Evolutionary conservation across 1,139 yeast genomes (phyloP).

Genomic region (Saccharomycopsis phalli): DNA sequence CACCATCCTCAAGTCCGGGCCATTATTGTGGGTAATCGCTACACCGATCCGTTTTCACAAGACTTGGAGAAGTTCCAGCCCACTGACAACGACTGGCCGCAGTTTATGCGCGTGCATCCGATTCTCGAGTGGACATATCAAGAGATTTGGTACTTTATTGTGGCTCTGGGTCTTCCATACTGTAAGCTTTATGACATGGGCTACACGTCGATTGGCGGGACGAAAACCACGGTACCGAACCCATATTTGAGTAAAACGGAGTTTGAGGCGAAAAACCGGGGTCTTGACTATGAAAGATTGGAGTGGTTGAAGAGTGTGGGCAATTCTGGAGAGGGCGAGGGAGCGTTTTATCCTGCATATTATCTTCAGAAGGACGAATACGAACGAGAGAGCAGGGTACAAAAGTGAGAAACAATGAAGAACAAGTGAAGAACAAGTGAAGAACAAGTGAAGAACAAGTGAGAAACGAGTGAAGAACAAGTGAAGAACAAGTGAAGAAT

Average conservation of each 20-base stretch:
- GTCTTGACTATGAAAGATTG: slow-evolving; percentile 29
- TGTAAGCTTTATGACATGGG: slow-evolving; percentile 69
- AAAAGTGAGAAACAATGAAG: background rate
- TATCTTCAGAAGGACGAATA: slow-evolving; percentile 43
- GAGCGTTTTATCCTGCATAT: slow-evolving; percentile 42
- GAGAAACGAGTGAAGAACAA: background rate
- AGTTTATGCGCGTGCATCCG: slow-evolving; percentile 69
- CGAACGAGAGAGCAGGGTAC: slow-evolving; percentile 31
- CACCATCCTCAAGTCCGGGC: slow-evolving; percentile 44
- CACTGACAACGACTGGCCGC: slow-evolving; percentile 89
- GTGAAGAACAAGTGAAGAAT: too few species aligned
- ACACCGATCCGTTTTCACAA: slow-evolving; percentile 70
- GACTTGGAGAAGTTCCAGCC: slow-evolving; percentile 44
- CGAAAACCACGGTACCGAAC: slow-evolving; percentile 54
- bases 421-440: background rate
- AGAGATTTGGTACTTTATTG: slow-evolving; percentile 65
- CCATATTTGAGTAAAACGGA: slow-evolving; percentile 40
- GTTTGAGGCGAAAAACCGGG: slow-evolving; percentile 21
- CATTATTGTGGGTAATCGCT: slow-evolving; percentile 72
- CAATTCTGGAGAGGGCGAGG: background rate
- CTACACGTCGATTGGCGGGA: slow-evolving; percentile 77
- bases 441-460: background rate
- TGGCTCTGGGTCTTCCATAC: slow-evolving; percentile 44
- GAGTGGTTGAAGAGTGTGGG: slow-evolving; percentile 30
- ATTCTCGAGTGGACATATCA: slow-evolving; percentile 73